Conservation (phyloP, 495 filamentous ascomycete genomes). For the Pyrenula aspistea region DNA sequence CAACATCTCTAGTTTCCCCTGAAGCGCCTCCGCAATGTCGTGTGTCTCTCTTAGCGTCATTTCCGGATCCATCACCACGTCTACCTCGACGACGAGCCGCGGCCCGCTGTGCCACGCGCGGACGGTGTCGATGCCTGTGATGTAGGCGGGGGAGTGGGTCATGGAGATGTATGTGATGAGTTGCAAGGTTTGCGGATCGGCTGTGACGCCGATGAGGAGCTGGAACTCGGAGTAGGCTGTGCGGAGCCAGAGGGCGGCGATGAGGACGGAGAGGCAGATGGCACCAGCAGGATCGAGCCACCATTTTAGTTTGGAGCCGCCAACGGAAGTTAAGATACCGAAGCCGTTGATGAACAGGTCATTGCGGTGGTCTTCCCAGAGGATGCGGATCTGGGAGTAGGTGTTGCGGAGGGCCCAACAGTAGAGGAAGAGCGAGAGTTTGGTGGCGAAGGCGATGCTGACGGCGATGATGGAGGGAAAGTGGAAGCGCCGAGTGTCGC, state of each 20-base stretch:
- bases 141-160: constrained; percentile 66
- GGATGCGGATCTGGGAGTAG: constrained; percentile 81
- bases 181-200: constrained; percentile 75
- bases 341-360: constrained; percentile 84
- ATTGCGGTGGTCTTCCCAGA: constrained; percentile 88
- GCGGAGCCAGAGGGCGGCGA: constrained; percentile 66
- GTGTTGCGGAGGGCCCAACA: constrained; percentile 83
- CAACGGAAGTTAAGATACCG: constrained; percentile 79
- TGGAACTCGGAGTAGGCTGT: constrained; percentile 87
- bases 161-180: constrained; percentile 94
- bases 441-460: constrained; percentile 71
- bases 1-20: constrained; percentile 86
- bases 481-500: constrained; percentile 50
- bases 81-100: constrained; percentile 79
- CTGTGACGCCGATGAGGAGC: constrained; percentile 78
- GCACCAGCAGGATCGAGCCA: constrained; percentile 94
- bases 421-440: constrained; percentile 75
- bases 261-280: constrained; percentile 65
- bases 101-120: constrained; percentile 87
- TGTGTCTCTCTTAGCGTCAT: constrained; percentile 67
- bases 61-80: constrained; percentile 70
- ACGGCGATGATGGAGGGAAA: constrained; percentile 82
- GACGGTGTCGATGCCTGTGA: constrained; percentile 85
- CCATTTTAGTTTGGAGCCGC: constrained; percentile 78
- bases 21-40: constrained; percentile 86